Percentiles rank a stretch among this genome's conserved stretches.
These are phyloP conservation scores for Nadsonia commutata DNA, from an alignment of 1,139 yeast genomes.

Conservation along the genomic window DNA sequence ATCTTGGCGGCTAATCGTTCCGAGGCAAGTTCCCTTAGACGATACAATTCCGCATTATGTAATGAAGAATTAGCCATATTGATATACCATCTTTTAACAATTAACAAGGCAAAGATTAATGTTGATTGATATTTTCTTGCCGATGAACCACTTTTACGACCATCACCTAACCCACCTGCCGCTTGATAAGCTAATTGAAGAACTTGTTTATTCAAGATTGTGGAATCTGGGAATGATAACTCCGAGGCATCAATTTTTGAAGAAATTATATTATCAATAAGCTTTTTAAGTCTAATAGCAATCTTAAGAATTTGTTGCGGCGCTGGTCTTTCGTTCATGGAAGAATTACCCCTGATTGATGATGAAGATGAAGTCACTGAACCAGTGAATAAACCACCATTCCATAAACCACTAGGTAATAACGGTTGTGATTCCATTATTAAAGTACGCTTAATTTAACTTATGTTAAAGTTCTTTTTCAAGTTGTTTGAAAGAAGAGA, in stretches of 20 bases:
- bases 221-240: slow-evolving; percentile 44
- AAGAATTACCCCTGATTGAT: neutral
- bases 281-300: slow-evolving; percentile 54
- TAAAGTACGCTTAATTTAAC: too few relatives aligned
- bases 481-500: too few relatives aligned
- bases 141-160: slow-evolving; percentile 39
- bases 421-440: slow-evolving; percentile 1
- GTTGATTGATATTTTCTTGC: slow-evolving; percentile 52
- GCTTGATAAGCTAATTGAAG: slow-evolving; percentile 49
- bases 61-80: slow-evolving; percentile 45
- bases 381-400: too few relatives aligned
- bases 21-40: slow-evolving; percentile 50
- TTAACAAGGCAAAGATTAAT: slow-evolving; percentile 52
- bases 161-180: slow-evolving; percentile 68
- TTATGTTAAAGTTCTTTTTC: too few relatives aligned
- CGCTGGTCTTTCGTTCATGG: neutral
- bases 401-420: slow-evolving; percentile 2
- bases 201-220: slow-evolving; percentile 46
- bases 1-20: slow-evolving; percentile 56
- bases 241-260: slow-evolving; percentile 38
- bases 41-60: slow-evolving; percentile 50
- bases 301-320: slow-evolving; percentile 52
- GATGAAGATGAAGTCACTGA: too few relatives aligned
- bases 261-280: slow-evolving; percentile 61
- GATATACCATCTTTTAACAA: slow-evolving; percentile 70